Evolutionary conservation across 768 basidiomycete genomes (phyloP).

Genomic region (Suillus occidentalis): DNA sequence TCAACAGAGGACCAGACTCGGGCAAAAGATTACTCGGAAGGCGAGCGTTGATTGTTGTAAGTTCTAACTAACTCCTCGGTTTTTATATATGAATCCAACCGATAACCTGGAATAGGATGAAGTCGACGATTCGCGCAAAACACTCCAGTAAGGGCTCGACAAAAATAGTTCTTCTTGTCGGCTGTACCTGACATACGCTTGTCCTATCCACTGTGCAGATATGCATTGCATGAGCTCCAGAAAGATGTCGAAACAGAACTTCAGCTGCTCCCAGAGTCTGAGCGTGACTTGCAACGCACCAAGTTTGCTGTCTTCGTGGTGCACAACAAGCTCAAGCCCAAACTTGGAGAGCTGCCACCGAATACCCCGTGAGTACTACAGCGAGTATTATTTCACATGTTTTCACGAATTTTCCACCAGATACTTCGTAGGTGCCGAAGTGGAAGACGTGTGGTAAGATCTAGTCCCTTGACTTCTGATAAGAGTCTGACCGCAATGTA

Average conservation of each 20-base stretch:
- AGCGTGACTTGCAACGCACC: conserved; percentile 74
- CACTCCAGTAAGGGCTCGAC: conserved; percentile 65
- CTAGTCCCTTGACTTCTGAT: background rate
- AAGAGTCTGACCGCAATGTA: conserved; percentile 31
- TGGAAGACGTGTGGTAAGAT: conserved; percentile 69
- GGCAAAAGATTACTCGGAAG: conserved; percentile 76
- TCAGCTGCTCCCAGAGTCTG: conserved; percentile 60
- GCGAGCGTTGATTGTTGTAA: conserved; percentile 77
- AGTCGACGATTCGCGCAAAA: conserved; percentile 87
- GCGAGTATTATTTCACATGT: conserved; percentile 6
- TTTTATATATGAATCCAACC: conserved; percentile 15
- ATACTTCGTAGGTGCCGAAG: conserved; percentile 83
- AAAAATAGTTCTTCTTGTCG: background rate
- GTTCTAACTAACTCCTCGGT: conserved; percentile 28
- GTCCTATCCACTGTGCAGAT: conserved; percentile 45
- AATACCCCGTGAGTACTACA: conserved; percentile 54
- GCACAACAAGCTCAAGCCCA: conserved; percentile 90
- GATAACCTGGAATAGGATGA: conserved; percentile 58
- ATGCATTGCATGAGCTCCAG: conserved; percentile 85
- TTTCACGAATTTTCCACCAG: conserved; percentile 29
- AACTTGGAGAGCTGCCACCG: conserved; percentile 71
- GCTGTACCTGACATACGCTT: conserved; percentile 6
- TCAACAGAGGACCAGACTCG: conserved; percentile 58
- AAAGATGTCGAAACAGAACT: conserved; percentile 83
- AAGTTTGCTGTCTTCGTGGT: conserved; percentile 93